These are phyloP conservation scores for Botrytis sinoallii DNA, from an alignment of 2,329 filamentous ascomycete species.

Conservation along the genomic window DNA sequence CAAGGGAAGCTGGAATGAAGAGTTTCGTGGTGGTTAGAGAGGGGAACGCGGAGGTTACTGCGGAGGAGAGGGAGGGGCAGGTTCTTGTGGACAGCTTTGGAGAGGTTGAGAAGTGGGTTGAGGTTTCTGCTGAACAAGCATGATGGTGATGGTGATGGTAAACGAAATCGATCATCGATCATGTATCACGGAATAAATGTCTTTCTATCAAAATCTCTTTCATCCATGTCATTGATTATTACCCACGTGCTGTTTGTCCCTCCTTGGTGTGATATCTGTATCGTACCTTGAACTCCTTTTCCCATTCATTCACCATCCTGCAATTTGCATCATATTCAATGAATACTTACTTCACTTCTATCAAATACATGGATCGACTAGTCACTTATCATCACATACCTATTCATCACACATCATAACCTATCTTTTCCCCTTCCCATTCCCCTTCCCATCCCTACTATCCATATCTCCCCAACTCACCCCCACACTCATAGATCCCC, in stretches of 20 bases:
- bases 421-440: neutral
- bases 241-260: neutral
- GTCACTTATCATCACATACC: neutral
- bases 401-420: neutral
- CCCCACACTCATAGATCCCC: neutral
- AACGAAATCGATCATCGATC: neutral
- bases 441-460: too few species aligned
- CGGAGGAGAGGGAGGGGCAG: slow-evolving; percentile 42
- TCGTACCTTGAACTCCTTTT: neutral
- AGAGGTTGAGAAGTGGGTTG: slow-evolving; percentile 16
- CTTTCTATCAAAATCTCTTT: neutral
- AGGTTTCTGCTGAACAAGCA: neutral
- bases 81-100: slow-evolving; percentile 34
- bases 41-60: slow-evolving; percentile 64
- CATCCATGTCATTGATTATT: neutral
- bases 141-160: neutral
- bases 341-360: neutral
- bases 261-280: neutral
- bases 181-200: neutral
- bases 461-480: neutral
- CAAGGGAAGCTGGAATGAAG: slow-evolving; percentile 60
- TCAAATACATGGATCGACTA: neutral
- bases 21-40: slow-evolving; percentile 62
- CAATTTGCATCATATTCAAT: neutral
- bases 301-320: neutral